A percentile compares a stretch with the other conserved stretches of the same genome.
Evolutionary conservation across 2,329 filamentous ascomycete genomes (phyloP).

Genomic region (Emmonsiellopsis sp.): DNA sequence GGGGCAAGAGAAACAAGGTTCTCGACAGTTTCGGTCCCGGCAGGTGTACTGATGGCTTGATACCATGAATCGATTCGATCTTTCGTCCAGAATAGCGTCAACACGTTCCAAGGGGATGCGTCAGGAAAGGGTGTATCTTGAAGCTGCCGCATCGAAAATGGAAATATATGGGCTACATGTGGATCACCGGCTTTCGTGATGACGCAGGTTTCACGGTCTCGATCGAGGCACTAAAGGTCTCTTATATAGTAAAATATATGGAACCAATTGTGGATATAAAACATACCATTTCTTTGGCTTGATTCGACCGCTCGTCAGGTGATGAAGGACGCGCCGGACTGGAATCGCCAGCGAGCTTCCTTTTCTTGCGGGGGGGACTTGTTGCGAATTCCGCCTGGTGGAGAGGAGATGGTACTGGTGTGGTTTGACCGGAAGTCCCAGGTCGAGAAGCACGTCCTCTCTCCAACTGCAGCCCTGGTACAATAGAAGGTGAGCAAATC

Average conservation of each 20-base stretch:
- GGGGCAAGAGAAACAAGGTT: background rate
- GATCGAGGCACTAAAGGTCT: background rate
- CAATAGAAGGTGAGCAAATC: background rate
- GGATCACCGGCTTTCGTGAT: background rate
- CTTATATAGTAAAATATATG: background rate
- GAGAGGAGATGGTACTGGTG: background rate
- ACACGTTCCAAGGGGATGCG: background rate
- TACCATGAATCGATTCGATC: background rate
- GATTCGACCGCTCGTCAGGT: background rate
- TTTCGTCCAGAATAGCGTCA: background rate
- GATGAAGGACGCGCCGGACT: background rate
- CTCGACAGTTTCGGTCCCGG: background rate
- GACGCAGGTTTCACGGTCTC: background rate
- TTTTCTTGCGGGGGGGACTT: background rate
- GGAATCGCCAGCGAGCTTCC: background rate
- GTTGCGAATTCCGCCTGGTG: background rate
- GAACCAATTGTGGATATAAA: background rate
- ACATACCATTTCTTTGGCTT: background rate
- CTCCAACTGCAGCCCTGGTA: too few species aligned
- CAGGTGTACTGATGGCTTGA: background rate
- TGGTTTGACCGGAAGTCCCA: background rate
- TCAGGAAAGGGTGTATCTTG: background rate
- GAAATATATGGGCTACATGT: background rate
- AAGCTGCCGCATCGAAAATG: background rate
- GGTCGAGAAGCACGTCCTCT: background rate